These are phyloP conservation scores for Aspergillaceae sp. DNA, from an alignment of 2,329 filamentous ascomycete genomes.

Conservation along the genomic window DNA sequence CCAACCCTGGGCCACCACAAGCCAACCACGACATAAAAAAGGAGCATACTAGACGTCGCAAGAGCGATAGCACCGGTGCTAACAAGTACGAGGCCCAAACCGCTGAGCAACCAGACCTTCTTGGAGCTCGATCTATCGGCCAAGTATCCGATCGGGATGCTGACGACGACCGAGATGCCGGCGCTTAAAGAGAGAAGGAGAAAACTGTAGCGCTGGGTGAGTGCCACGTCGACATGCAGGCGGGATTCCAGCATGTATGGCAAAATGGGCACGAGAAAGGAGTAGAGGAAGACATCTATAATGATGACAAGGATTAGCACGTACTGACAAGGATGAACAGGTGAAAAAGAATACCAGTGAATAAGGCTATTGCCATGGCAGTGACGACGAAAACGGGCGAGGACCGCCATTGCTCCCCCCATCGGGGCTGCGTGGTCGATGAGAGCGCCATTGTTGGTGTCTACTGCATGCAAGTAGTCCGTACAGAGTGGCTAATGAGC, in stretches of 20 bases:
- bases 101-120: constrained; percentile 11
- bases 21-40: too few relatives aligned
- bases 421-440: background rate
- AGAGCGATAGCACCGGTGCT: constrained; percentile 15
- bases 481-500: too few relatives aligned
- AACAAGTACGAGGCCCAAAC: constrained; percentile 12
- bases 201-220: constrained; percentile 18
- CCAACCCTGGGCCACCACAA: too few relatives aligned
- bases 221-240: constrained; percentile 12
- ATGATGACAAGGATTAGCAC: too few relatives aligned
- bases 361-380: constrained; percentile 16
- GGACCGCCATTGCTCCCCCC: constrained; percentile 16
- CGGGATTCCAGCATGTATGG: constrained; percentile 20
- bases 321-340: too few relatives aligned
- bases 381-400: constrained; percentile 15
- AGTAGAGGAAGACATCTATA: constrained; percentile 21
- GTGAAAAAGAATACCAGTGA: constrained; percentile 8
- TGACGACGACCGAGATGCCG: constrained; percentile 13
- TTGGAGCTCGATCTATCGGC: constrained; percentile 13
- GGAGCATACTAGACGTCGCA: constrained; percentile 14
- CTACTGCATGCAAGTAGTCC: too few relatives aligned
- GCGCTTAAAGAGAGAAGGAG: constrained; percentile 18
- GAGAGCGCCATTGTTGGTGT: too few relatives aligned
- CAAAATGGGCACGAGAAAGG: constrained; percentile 23
- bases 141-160: constrained; percentile 16